Conservation (phyloP, 2,329 filamentous ascomycete genomes). For the Cladophialophora carrionii region DNA sequence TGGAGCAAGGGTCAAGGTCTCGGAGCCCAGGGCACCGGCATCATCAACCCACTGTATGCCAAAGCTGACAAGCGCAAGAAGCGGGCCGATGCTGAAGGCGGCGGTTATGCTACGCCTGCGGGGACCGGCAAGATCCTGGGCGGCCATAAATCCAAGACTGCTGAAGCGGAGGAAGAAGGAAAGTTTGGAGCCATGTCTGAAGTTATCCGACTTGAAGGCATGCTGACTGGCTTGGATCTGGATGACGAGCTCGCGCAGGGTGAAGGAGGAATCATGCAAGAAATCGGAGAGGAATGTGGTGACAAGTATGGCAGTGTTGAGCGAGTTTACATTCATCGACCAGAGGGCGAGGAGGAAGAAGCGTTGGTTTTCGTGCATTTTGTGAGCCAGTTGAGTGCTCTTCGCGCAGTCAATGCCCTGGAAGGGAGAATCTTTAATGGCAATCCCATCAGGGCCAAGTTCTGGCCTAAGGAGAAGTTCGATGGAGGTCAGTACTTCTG, state of each 20-base stretch:
- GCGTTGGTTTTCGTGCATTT: slow-evolving; percentile 90
- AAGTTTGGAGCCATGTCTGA: slow-evolving; percentile 75
- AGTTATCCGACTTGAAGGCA: slow-evolving; percentile 79
- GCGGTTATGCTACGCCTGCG: slow-evolving; percentile 71
- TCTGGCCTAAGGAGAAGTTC: slow-evolving; percentile 82
- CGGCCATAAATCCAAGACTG: slow-evolving; percentile 59
- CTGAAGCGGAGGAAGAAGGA: slow-evolving; percentile 52
- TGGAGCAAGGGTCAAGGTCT: slow-evolving; percentile 88
- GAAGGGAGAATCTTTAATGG: slow-evolving; percentile 87
- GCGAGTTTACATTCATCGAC: slow-evolving; percentile 66
- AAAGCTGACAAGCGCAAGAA: slow-evolving; percentile 86
- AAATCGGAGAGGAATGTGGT: slow-evolving; percentile 92
- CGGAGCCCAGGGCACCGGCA: slow-evolving; percentile 79
- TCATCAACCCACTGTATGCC: slow-evolving; percentile 79
- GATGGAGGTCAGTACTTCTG: slow-evolving; percentile 50
- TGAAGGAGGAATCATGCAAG: slow-evolving; percentile 74
- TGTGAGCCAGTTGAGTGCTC: slow-evolving; percentile 77
- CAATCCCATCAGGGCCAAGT: slow-evolving; percentile 78
- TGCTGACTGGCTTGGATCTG: slow-evolving; percentile 84
- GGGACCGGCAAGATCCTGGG: slow-evolving; percentile 80
- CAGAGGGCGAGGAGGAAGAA: slow-evolving; percentile 48
- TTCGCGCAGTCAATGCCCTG: slow-evolving; percentile 86
- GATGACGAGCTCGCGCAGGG: slow-evolving; percentile 71
- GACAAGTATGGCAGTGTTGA: slow-evolving; percentile 87
- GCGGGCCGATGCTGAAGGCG: slow-evolving; percentile 74